Percentiles rank a stretch among this genome's conserved stretches.
These are phyloP conservation scores for Berberis thunbergii DNA, from an alignment of 164 flowering plant genomes.

Conservation along the genomic window DNA sequence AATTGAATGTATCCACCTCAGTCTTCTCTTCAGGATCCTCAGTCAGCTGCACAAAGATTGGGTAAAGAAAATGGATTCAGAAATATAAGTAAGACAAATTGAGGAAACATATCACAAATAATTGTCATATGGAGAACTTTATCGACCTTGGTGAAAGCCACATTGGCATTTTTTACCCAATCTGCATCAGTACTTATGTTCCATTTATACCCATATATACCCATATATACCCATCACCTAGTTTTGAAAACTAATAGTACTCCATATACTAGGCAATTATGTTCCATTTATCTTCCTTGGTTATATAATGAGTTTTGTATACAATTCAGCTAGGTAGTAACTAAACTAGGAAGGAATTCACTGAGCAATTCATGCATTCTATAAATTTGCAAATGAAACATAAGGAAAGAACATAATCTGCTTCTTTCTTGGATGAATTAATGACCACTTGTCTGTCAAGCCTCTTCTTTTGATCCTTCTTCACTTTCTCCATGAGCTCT, in stretches of 20 bases:
- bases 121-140: background rate
- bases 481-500: conserved; percentile 72
- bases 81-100: background rate
- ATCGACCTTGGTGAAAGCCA: conserved; percentile 59
- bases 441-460: conserved; percentile 58
- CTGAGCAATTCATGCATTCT: background rate
- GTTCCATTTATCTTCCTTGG: background rate
- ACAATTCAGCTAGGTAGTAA: background rate
- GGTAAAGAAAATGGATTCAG: background rate
- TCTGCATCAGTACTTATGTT: conserved; percentile 53
- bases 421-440: conserved; percentile 47
- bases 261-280: too few species aligned
- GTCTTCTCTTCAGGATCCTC: conserved; percentile 52
- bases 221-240: too few species aligned
- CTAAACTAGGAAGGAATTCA: background rate
- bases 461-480: conserved; percentile 71
- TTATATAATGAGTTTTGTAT: background rate
- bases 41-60: conserved; percentile 40
- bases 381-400: background rate
- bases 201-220: too few species aligned
- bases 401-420: conserved; percentile 25
- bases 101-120: background rate
- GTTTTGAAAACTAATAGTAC: too few species aligned
- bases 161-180: conserved; percentile 62
- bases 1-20: conserved; percentile 53